Conservation (phyloP, 192 early-diverging fungal species). For the Backusella westeae region DNA sequence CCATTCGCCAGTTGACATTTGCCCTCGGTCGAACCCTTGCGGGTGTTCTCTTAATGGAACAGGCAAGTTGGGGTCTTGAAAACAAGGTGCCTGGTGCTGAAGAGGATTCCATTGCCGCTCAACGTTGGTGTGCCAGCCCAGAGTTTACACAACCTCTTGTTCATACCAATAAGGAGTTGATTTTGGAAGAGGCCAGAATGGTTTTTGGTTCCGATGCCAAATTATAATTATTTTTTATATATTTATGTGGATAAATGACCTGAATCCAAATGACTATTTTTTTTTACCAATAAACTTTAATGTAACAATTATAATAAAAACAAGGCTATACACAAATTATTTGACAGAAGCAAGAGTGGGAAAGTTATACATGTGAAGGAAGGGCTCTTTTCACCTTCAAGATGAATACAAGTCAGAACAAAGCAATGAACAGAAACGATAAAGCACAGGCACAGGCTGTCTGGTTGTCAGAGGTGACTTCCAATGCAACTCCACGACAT, state of each 20-base stretch:
- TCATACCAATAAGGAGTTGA: neutral
- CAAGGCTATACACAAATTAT: neutral
- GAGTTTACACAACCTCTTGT: slow-evolving; percentile 14
- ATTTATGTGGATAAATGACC: no score
- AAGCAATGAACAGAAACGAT: neutral
- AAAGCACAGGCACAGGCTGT: neutral
- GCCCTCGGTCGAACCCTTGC: slow-evolving; percentile 45
- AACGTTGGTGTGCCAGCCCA: slow-evolving; percentile 20
- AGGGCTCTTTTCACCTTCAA: neutral
- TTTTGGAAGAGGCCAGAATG: slow-evolving; percentile 19
- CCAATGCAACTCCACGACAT: neutral
- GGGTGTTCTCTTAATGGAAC: slow-evolving; percentile 47
- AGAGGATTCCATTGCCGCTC: slow-evolving; percentile 5
- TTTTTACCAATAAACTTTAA: no score
- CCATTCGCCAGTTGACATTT: slow-evolving; percentile 45
- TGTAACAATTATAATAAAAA: no score
- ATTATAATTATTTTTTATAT: neutral
- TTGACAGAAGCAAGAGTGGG: neutral
- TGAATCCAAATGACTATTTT: no score
- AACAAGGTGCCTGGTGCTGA: neutral
- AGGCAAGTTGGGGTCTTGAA: slow-evolving; percentile 41
- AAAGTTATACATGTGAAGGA: neutral
- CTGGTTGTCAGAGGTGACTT: neutral
- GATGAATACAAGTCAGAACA: neutral
- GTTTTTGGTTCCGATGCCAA: slow-evolving; percentile 24